Base-by-base conservation (phyloP, 495 filamentous ascomycete species). In the Podospora appendiculata region DNA sequence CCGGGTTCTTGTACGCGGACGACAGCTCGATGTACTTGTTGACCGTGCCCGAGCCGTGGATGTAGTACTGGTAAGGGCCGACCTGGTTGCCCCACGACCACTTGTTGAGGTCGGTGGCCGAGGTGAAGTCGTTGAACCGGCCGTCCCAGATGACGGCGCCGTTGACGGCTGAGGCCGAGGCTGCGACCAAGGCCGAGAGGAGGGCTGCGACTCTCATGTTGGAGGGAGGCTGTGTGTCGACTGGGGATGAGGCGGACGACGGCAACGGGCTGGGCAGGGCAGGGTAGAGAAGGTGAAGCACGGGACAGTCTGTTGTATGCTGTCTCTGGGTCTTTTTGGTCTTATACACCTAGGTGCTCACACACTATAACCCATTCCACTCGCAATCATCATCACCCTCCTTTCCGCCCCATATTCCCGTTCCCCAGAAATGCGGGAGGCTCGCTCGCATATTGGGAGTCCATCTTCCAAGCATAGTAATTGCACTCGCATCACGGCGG, bases 41-140 rank as follows among this genome's bases (percentile, higher is more conserved):
- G 0, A 83, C 79, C 5, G 63, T 19, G 8, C 69, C 74, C 13
- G 65, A 66, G 10, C 82, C 82, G 68, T 85, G 79, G 65, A 87
- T 88, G 68, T 88, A 87, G 73, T 85, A 87, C 59, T 87, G 83
- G 65, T 81, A 88, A 1, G 81, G 78, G 2, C 81, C 81, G 54
- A 85, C 79, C 66, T 84, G 78, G 62, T 79, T 81, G 0, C 69
- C 68, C 79, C 79, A 88, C 11, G 78, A 81, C 85, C 83, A 86
- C 52, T 70, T 72, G 64, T 70, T 72, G 4, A 83, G 67, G 59
- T 79, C 78, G 17, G 63, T 42, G 47, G 73, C 68, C 14, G 74
- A 71, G 19, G 62, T 56, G 54, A 82, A 58, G 40, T 78, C 77
- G 62, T 82, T 83, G 68, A 83, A 81, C 40, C 80, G 76, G 16